Conservation (phyloP, 2,329 filamentous ascomycete species). For the Botrytis pseudocinerea region DNA sequence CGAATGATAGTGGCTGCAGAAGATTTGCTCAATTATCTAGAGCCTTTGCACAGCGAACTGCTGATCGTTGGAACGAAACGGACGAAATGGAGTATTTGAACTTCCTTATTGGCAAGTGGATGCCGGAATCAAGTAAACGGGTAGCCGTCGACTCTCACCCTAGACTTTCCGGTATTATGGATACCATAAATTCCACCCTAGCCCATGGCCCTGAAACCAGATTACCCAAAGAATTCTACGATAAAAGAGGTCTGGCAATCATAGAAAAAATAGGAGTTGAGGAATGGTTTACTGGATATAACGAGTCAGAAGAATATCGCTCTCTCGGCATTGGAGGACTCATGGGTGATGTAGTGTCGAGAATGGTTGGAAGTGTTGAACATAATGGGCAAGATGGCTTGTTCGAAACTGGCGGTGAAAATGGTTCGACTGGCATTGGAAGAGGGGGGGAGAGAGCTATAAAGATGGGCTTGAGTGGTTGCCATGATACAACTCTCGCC, state of each 20-base stretch:
- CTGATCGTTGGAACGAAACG: conserved; percentile 71
- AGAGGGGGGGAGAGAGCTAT: conserved; percentile 54
- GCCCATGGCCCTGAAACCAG: conserved; percentile 80
- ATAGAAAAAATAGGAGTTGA: conserved; percentile 76
- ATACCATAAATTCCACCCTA: conserved; percentile 85
- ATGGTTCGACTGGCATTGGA: conserved; percentile 44
- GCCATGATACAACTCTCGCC: conserved; percentile 91
- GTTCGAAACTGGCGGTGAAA: conserved; percentile 48
- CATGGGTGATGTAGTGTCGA: conserved; percentile 77
- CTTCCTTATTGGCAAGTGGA: conserved; percentile 76
- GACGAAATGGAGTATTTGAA: conserved; percentile 84
- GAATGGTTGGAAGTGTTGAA: conserved; percentile 70
- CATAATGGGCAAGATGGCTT: conserved; percentile 53
- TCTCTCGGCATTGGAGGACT: conserved; percentile 81
- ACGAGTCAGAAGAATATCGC: conserved; percentile 84
- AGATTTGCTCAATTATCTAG: conserved; percentile 69
- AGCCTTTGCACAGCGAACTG: conserved; percentile 71
- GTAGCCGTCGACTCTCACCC: conserved; percentile 85
- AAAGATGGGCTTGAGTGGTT: conserved; percentile 78
- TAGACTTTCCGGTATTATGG: conserved; percentile 85
- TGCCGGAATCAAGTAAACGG: conserved; percentile 67
- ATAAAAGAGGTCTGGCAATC: conserved; percentile 66
- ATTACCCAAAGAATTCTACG: conserved; percentile 85
- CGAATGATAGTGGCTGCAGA: conserved; percentile 73
- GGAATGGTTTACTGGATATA: conserved; percentile 90